A percentile compares a stretch with the other conserved stretches of the same genome.
phyloP scores from a whole-genome alignment of 768 basidiomycete genomes.

The Tylopilus felleus region DNA sequence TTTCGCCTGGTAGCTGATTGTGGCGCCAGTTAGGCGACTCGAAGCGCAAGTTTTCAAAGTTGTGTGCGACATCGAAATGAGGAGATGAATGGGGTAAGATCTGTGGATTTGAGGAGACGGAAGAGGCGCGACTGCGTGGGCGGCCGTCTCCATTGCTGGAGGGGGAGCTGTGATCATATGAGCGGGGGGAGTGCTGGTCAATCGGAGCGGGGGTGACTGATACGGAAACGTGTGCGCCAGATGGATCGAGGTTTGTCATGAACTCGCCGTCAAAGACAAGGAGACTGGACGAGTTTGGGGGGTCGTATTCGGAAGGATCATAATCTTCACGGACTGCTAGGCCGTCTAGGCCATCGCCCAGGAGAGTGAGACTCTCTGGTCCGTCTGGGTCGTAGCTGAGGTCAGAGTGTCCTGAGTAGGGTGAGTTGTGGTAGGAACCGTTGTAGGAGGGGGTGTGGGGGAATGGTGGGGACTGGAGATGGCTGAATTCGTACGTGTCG shows the following conservation, averaged over 20 bases:
- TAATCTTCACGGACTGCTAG: constrained; percentile 47
- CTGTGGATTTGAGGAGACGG: constrained; percentile 56
- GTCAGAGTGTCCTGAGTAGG: constrained; percentile 68
- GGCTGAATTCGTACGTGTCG: constrained; percentile 40
- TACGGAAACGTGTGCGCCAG: constrained; percentile 35
- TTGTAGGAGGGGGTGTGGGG: constrained; percentile 56
- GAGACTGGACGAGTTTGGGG: constrained; percentile 45
- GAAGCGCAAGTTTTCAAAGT: constrained; percentile 62
- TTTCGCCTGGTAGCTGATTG: constrained; percentile 44
- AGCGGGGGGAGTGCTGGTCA: constrained; percentile 38
- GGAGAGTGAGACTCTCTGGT: constrained; percentile 46
- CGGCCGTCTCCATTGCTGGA: constrained; percentile 55
- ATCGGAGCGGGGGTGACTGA: constrained; percentile 36
- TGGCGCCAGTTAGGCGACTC: constrained; percentile 59
- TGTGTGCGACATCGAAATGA: constrained; percentile 50
- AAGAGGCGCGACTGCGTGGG: constrained; percentile 59
- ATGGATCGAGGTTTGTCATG: constrained; percentile 33
- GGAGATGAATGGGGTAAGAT: constrained; percentile 48
- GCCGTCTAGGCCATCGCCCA: constrained; percentile 43
- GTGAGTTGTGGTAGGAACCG: constrained; percentile 68
- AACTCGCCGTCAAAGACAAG: constrained; percentile 60
- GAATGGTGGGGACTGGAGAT: constrained; percentile 38
- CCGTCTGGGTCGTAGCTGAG: constrained; percentile 51
- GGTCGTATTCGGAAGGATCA: constrained; percentile 73
- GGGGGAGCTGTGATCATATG: constrained; percentile 65